These are phyloP conservation scores for Dactylellina cionopaga DNA, from an alignment of 2,329 filamentous ascomycete genomes.

Conservation along the genomic window DNA sequence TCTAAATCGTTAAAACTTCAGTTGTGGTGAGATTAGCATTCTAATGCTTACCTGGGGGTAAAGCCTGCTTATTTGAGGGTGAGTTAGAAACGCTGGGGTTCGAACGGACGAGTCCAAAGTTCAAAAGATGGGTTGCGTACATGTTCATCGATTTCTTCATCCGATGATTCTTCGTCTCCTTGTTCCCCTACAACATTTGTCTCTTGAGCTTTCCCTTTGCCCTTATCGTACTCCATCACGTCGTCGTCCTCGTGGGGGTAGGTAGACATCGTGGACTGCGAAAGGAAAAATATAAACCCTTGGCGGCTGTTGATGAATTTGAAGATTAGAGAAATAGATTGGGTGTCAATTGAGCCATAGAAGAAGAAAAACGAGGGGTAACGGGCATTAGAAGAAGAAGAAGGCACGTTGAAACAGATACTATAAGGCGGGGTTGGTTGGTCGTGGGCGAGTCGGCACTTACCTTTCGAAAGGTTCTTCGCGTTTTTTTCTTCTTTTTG, in stretches of 20 bases:
- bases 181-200: slow-evolving; percentile 26
- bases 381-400: neutral
- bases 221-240: slow-evolving; percentile 44
- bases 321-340: slow-evolving; percentile 2
- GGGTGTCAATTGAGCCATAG: neutral
- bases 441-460: neutral
- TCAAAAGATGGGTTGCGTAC: neutral
- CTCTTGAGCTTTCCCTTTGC: slow-evolving; percentile 41
- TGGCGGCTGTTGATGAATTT: neutral
- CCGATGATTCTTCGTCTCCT: slow-evolving; percentile 19
- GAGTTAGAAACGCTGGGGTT: slow-evolving; percentile 1
- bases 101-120: too few species aligned
- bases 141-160: slow-evolving; percentile 36
- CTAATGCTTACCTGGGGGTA: slow-evolving; percentile 19
- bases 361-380: neutral
- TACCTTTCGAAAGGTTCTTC: slow-evolving; percentile 23
- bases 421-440: too few species aligned
- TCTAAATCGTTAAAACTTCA: neutral
- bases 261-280: slow-evolving; percentile 29
- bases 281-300: neutral
- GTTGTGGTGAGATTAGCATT: neutral
- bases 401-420: too few species aligned
- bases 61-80: slow-evolving; percentile 8
- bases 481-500: too few species aligned
- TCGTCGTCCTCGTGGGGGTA: too few species aligned